Base-by-base conservation (phyloP, 257 asterid genomes). In the Capsicum rhomboideum region DNA sequence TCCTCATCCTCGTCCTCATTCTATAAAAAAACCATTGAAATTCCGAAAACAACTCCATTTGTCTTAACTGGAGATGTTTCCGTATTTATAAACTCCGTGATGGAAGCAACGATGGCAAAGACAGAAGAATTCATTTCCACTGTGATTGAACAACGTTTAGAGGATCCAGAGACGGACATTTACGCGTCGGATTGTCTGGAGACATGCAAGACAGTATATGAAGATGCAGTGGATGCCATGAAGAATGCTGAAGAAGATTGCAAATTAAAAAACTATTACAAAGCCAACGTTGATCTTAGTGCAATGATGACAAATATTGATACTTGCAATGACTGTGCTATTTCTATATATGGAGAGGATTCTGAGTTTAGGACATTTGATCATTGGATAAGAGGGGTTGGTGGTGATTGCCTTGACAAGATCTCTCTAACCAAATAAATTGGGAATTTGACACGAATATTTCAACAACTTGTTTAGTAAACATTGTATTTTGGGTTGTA, bases 271-370 rank as follows among this genome's bases (percentile, higher is more conserved):
- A 86, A 89, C 53, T 87, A 83, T 75, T 54, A 71, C 26, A 89
- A 86, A 83, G 92, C 90, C 18, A 83, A 83, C 49, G 80, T 89
- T 55, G 90, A 86, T 54, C 74, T 87, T 8, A 83, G 89, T 83
- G 90, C 90, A 16, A 87, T 89, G 80, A 31, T 74, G 69, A 84
- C 83, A n/a, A 37, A 87, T 55, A 59, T 87, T 26, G 90, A 86
- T 28, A 84, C 89, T 14, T 89, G 92, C 85, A 63, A 82, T 50
- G 92, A 89, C 6, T 89, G 92, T 81, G 55, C 80, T 58, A 23
- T 16, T 8, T 64, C 54, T 14, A 37, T 58, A 34, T 58, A 37
- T 58, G 82, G 81, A 4, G 75, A 54, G 10, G 82, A 83, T 12
- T 80, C 80, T 20, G 83, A 82, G 8, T 85, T 90, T 54, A 82